These are phyloP conservation scores for Aspergillus panamensis DNA, from an alignment of 495 filamentous ascomycete species.

Conservation along the genomic window DNA sequence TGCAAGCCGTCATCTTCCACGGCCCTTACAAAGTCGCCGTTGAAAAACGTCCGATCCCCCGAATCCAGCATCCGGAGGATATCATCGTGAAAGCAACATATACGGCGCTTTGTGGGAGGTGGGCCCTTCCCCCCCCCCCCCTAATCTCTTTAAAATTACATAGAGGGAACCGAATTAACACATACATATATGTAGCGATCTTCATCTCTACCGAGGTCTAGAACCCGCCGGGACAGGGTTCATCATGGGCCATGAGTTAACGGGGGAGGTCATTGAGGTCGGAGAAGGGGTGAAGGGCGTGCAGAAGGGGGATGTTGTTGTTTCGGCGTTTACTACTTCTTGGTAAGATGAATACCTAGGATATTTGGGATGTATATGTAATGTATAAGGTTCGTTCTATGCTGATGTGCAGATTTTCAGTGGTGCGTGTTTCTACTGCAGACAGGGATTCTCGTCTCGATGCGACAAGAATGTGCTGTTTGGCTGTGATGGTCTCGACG, in stretches of 20 bases:
- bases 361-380: too few species aligned
- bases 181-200: slow-evolving; percentile 56
- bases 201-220: slow-evolving; percentile 86
- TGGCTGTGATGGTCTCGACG: slow-evolving; percentile 70
- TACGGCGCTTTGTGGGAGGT: slow-evolving; percentile 91
- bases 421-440: slow-evolving; percentile 88
- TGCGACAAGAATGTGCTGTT: slow-evolving; percentile 75
- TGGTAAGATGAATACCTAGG: too few species aligned
- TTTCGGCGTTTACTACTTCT: slow-evolving; percentile 81
- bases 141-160: not conserved
- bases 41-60: slow-evolving; percentile 49
- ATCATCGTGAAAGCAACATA: slow-evolving; percentile 81
- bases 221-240: slow-evolving; percentile 61
- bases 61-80: slow-evolving; percentile 67
- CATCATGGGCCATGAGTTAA: slow-evolving; percentile 75
- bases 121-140: slow-evolving; percentile 1
- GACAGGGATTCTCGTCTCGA: slow-evolving; percentile 73
- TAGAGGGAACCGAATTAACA: not conserved
- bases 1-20: slow-evolving; percentile 51
- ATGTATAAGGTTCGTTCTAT: too few species aligned
- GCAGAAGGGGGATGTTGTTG: slow-evolving; percentile 71
- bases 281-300: slow-evolving; percentile 67
- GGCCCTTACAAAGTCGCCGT: slow-evolving; percentile 46
- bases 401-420: too few species aligned
- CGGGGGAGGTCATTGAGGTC: slow-evolving; percentile 66